Base-by-base conservation (phyloP, 352 stramenopile genomes). In the Phytophthora megakarya region DNA sequence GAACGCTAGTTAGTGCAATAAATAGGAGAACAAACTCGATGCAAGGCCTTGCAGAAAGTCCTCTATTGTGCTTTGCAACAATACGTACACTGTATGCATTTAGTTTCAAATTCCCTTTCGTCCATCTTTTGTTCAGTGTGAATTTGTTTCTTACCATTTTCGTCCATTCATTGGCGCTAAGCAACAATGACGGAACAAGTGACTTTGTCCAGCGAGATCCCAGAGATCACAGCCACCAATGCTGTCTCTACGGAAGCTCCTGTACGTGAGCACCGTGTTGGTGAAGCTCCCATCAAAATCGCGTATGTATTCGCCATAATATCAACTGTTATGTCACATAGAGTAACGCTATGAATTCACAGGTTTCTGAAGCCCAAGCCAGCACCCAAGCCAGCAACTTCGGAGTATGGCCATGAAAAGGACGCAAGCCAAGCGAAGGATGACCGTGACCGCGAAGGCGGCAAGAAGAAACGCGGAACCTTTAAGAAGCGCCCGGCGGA, bases 401-500 rank as follows among this genome's bases (percentile, higher is more conserved):
- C 32, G 21, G 43, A 65, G 10, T 37, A 12, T 42, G 22, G 19
- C 5, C 35, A 37, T 52, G 40, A 18, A 0, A 52, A 39, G 22
- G 42, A 55, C 18, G 30, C 12, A 23, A 21, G 8, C 1, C 30
- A 53, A 42, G 40, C 45, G 26, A 54, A 67, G 32, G 25, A 73
- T 35, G 47, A 57, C 18, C 50, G 57, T 3, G 48, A 65, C n/a
- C 35, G 47, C 25, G 58, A 57, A 37, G 61, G 51, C 19, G 49
- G 51, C 33, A 71, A 70, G 15, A 82, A 77, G 47, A 82, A 77
- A 28, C 61, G 72, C 21, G 40, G 69, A n/a, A 94, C 87, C 25
- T 96, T 96, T 60, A 96, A 96, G 76, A 96, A 96, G 73, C 87
- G 87, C 2, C 87, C 87, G 15, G 72, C 81, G 9, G 86, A 95